Evolutionary conservation across 2,329 filamentous ascomycete species (phyloP).

Genomic region (Cladosporium colombiae): DNA sequence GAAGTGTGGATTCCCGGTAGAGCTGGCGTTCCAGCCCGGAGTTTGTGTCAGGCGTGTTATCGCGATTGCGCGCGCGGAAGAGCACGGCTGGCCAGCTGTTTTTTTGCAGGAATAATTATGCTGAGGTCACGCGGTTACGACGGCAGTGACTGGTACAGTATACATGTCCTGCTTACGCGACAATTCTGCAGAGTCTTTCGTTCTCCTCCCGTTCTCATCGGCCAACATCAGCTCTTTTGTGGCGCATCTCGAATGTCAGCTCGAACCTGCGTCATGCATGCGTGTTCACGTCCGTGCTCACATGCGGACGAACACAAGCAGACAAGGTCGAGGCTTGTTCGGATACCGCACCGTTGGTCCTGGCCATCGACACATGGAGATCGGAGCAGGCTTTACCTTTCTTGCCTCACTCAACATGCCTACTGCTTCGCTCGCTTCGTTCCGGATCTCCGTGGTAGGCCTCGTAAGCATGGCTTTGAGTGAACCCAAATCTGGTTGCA

Average conservation of each 20-base stretch:
- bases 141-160: not conserved
- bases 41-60: not conserved
- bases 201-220: not conserved
- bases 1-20: constrained; percentile 7
- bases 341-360: constrained; percentile 11
- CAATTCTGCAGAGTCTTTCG: not conserved
- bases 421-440: not conserved
- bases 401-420: not conserved
- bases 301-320: not conserved
- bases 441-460: not conserved
- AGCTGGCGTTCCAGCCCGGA: not conserved
- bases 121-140: not conserved
- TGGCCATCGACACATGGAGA: not conserved
- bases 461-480: not conserved
- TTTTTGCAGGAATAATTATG: constrained; percentile 1
- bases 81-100: not conserved
- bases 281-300: not conserved
- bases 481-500: not conserved
- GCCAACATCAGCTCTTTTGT: constrained; percentile 1
- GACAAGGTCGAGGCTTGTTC: constrained; percentile 8
- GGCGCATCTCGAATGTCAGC: not conserved
- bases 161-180: not conserved
- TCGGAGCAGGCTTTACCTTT: not conserved
- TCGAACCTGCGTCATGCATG: not conserved
- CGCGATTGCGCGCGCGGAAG: not conserved